Base-by-base conservation (phyloP, 2,329 filamentous ascomycete genomes). In the Cadophora gregata region DNA sequence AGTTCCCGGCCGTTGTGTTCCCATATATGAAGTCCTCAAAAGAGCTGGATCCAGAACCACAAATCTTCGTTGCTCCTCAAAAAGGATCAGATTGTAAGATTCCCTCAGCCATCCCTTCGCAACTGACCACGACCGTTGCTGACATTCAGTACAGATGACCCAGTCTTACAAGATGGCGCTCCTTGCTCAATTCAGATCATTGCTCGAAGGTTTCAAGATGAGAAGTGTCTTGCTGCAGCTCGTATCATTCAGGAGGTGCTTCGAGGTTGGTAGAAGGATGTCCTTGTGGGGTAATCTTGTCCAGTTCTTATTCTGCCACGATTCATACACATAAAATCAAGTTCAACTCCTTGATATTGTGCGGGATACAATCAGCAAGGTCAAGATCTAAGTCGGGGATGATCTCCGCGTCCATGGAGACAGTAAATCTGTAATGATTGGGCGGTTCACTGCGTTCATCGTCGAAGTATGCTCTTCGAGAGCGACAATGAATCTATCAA, bases 171-270 rank as follows among this genome's bases (percentile, higher is more conserved):
- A 38, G 53, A 56, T 38, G 53, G 53, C 24, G 53, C 53, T 56
- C 53, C 53, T 21, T 56, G 53, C 31, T 36, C 53, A 10, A 38
- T 56, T 31, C 53, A 56, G 21, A 56, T 56, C 21, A 56, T n/a
- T 4, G 31, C 53, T 38, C 53, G 29, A 36, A 36, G 53, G 16
- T 56, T 56, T 56, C 53, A 56, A 12, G 53, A 36, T 56, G 29
- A 56, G 53, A 56, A 56, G 21, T 56, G 31, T 36, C 53, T 56
- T 38, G 29, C 53, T 33, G 53, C 53, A 38, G 53, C 53, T 56
- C 53, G 53, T 6, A 56, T 56, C n/a, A 56, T 56, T 21, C 27
- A 56, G n/a, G 53, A 56, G 31, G 31, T 10, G 16, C 53, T 56
- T 14, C 29, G 53, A 24, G 31, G 31, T 36, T 56, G 31, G 21